Evolutionary conservation across 495 filamentous ascomycete genomes (phyloP).

Genomic region (Podospora comata): DNA sequence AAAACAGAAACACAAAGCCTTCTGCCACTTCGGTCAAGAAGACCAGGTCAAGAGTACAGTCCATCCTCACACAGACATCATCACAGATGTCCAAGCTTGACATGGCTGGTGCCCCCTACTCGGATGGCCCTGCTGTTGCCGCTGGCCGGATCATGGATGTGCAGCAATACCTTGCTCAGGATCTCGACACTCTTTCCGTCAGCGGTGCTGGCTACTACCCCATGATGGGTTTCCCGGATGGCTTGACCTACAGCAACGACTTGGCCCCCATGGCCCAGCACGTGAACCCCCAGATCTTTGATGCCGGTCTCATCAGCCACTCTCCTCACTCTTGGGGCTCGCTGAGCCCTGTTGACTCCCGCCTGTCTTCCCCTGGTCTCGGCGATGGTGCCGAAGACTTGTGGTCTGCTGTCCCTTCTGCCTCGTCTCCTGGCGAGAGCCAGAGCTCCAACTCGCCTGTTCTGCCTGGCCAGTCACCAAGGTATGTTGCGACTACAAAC

Average conservation of each 20-base stretch:
- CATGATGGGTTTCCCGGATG: slow-evolving; percentile 40
- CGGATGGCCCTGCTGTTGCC: slow-evolving; percentile 22
- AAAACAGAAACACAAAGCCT: slow-evolving; percentile 46
- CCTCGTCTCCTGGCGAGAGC: slow-evolving; percentile 43
- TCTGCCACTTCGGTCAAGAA: slow-evolving; percentile 38
- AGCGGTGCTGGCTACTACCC: slow-evolving; percentile 37
- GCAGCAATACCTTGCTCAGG: slow-evolving; percentile 45
- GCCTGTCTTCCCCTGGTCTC: slow-evolving; percentile 47
- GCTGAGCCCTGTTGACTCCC: slow-evolving; percentile 47
- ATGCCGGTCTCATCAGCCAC: slow-evolving; percentile 39
- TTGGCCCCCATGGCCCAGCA: slow-evolving; percentile 41
- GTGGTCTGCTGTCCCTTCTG: slow-evolving; percentile 43
- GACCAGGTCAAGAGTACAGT: slow-evolving; percentile 43
- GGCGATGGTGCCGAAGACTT: slow-evolving; percentile 46
- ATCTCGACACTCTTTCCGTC: slow-evolving; percentile 43
- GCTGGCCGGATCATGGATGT: slow-evolving; percentile 44
- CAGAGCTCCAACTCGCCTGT: slow-evolving; percentile 45
- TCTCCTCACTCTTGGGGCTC: slow-evolving; percentile 51
- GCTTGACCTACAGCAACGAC: slow-evolving; percentile 41
- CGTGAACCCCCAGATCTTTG: slow-evolving; percentile 48
- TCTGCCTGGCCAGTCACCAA: slow-evolving; percentile 47
- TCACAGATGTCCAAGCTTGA: slow-evolving; percentile 49
- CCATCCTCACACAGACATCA: slow-evolving; percentile 42
- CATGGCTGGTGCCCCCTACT: slow-evolving; percentile 43
- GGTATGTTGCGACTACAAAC: slow-evolving; percentile 40